Base-by-base conservation (phyloP, 2,329 filamentous ascomycete genomes). In the Venturia carpophila region DNA sequence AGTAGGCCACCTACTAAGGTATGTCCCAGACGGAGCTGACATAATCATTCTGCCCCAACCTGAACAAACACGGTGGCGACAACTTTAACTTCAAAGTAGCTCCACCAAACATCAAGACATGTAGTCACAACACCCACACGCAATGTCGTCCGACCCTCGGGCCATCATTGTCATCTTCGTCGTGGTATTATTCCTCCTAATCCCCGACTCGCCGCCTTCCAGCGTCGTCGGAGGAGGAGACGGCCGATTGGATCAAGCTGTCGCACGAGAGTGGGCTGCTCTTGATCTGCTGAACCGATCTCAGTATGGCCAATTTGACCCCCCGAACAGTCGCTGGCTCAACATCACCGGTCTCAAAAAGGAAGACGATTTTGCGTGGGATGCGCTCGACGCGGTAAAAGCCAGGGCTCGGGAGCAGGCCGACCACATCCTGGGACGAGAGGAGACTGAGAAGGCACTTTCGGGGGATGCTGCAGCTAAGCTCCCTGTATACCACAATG, bases 341-440 rank as follows among this genome's bases (percentile, higher is more conserved):
- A 67, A 67, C 52, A 37, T 67, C 13, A 67, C 60, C 17, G 66
- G 65, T 17, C 66, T 67, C 21, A 17, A 66, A 30, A 27, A 67
- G 55, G 9, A 47, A 4, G 61, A 67, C 56, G 61, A 62, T 24
- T 64, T 67, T 39, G 65, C 60, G 21, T 67, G 66, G 66, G 49
- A 60, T 19, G 42, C 45, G 39, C 62, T 67, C 37, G 61, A 60
- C 17, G 52, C 15, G 21, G 66, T 67, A 45, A 64, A 60, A 52
- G 55, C 55, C 15, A 60, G 61, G 61, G 66, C 47, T 39, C 41
- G 27, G 55, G 56, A 61, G 37, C 66, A 67, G 49, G 62, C 39
- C n/a, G 43, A 27, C 17, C 41, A 62, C 27, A 27, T 62, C 17
- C 24, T 67, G n/a, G 66, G 61, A n/a, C 37, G 42, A 13, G 64